phyloP scores from a whole-genome alignment of 2,329 filamentous ascomycete genomes.

The Aureobasidium sp. region DNA sequence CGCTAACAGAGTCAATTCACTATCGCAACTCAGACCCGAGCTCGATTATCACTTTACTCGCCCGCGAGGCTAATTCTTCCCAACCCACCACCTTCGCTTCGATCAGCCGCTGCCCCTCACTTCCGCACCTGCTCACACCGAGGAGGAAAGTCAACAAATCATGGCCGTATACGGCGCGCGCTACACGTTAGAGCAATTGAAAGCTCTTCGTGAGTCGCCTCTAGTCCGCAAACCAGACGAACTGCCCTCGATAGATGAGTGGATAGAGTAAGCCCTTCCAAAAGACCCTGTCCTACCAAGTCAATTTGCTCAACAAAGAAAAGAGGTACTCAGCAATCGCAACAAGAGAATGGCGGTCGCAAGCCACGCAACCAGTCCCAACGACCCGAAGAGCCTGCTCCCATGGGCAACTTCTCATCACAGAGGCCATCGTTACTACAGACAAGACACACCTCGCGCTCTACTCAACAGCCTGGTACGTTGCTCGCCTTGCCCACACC shows the following conservation, averaged over 20 bases:
- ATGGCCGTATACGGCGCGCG: conserved; percentile 33
- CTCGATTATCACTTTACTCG: background rate
- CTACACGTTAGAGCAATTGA: conserved; percentile 70
- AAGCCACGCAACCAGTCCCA: conserved; percentile 13
- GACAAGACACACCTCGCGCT: conserved; percentile 16
- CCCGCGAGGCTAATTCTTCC: background rate
- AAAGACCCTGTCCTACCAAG: background rate
- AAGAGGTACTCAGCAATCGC: conserved; percentile 11
- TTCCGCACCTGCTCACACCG: too few species aligned
- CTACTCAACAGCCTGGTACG: conserved; percentile 10
- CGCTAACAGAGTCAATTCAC: background rate
- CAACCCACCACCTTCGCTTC: background rate
- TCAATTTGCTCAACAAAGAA: conserved; percentile 3
- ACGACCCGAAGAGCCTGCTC: conserved; percentile 19
- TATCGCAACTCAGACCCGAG: background rate
- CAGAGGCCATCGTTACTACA: conserved; percentile 23
- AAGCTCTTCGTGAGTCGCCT: conserved; percentile 70
- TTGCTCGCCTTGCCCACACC: background rate
- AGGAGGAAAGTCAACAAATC: too few species aligned
- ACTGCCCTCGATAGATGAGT: conserved; percentile 80
- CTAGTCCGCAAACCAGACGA: conserved; percentile 70
- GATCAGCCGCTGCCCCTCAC: background rate
- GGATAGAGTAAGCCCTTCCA: conserved; percentile 68
- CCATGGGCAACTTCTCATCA: conserved; percentile 29
- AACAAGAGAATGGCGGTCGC: conserved; percentile 9